phyloP scores from a whole-genome alignment of 805 yeast genomes.

The Starmerella bombi region DNA sequence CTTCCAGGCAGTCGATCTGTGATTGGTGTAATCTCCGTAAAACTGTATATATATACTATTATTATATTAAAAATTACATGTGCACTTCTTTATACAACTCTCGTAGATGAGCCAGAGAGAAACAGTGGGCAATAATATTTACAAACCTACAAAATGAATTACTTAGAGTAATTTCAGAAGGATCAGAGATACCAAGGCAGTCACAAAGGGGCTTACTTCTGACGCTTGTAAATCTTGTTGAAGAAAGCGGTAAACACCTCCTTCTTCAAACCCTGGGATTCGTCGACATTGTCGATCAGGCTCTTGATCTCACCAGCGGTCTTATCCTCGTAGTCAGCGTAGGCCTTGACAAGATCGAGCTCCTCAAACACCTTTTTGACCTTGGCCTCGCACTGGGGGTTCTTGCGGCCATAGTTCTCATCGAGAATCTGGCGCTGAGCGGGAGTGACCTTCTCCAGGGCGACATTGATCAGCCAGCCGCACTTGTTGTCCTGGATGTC shows the following conservation, averaged over 20 bases:
- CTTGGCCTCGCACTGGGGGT: constrained; percentile 48
- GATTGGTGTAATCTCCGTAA: not conserved
- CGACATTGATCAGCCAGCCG: constrained; percentile 93
- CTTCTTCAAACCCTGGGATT: constrained; percentile 82
- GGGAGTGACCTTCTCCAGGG: constrained; percentile 60
- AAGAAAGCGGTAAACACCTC: constrained; percentile 77
- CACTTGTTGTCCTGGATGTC: constrained; percentile 98
- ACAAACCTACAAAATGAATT: too few species aligned
- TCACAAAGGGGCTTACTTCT: constrained; percentile 57
- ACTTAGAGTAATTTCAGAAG: too few species aligned
- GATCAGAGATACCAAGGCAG: too few species aligned
- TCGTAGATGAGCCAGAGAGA: too few species aligned
- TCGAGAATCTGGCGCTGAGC: constrained; percentile 77
- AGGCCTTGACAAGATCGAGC: constrained; percentile 55
- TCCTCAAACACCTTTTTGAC: constrained; percentile 65
- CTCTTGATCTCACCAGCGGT: constrained; percentile 49
- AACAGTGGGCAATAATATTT: too few species aligned
- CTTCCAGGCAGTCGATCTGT: constrained; percentile 33
- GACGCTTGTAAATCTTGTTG: constrained; percentile 85
- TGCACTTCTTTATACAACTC: too few species aligned
- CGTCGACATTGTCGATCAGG: constrained; percentile 65
- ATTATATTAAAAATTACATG: not conserved
- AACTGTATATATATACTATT: not conserved
- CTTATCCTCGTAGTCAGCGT: constrained; percentile 71
- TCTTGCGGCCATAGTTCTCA: constrained; percentile 79